Evolutionary conservation across 805 yeast genomes (phyloP).

Genomic region (Millerago galiae): DNA sequence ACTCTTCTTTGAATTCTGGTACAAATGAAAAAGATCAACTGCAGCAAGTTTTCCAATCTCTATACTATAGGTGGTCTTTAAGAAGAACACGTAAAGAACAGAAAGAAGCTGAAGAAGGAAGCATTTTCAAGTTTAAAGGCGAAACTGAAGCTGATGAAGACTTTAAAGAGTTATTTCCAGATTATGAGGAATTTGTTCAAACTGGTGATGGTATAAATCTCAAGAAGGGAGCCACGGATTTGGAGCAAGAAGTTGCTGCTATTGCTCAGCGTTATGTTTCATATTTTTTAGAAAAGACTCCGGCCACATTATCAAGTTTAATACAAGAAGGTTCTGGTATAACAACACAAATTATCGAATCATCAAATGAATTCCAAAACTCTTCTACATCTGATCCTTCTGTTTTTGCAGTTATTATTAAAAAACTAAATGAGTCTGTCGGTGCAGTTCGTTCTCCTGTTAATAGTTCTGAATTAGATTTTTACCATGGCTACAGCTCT

Average conservation of each 20-base stretch:
- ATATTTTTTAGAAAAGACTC: conserved; percentile 28
- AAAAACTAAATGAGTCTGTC: conserved; percentile 29
- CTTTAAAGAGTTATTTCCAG: conserved; percentile 78
- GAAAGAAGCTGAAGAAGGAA: conserved; percentile 49
- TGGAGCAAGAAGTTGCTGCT: conserved; percentile 40
- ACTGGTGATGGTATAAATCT: conserved; percentile 21
- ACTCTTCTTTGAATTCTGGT: conserved; percentile 14
- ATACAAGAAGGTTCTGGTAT: conserved; percentile 36
- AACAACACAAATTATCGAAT: conserved; percentile 23
- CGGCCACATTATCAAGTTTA: conserved; percentile 22
- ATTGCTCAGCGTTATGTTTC: conserved; percentile 45
- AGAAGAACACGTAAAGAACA: conserved; percentile 64
- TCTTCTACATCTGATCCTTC: conserved; percentile 23
- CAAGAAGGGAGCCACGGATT: conserved; percentile 16
- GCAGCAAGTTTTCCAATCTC: conserved; percentile 44
- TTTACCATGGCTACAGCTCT: conserved; percentile 60
- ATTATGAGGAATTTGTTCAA: conserved; percentile 62
- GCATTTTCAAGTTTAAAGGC: conserved; percentile 60
- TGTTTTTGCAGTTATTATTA: conserved; percentile 30
- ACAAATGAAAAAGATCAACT: conserved; percentile 22
- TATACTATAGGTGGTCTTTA: conserved; percentile 79
- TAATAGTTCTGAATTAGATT: conserved; percentile 36
- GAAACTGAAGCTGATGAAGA: conserved; percentile 74
- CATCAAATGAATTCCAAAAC: conserved; percentile 18
- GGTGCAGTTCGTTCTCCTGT: conserved; percentile 23